Conservation (phyloP, 148 eudicot species). For the Vaccinium macrocarpon region DNA sequence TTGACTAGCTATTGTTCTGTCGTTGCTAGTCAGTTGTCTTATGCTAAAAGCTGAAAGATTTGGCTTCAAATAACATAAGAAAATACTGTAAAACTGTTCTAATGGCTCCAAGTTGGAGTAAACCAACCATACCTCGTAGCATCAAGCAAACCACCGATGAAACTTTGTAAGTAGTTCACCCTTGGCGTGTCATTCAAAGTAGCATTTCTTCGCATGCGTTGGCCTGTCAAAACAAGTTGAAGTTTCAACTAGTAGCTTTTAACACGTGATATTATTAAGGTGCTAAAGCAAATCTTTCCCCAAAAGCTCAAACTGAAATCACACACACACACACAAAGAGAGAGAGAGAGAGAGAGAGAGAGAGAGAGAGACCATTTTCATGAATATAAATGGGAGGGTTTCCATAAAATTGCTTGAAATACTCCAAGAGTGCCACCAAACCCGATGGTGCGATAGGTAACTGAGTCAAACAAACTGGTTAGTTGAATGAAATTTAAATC, state of each 20-base stretch:
- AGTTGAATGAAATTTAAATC: background rate
- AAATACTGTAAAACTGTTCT: background rate
- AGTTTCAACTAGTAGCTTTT: background rate
- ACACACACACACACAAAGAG: background rate
- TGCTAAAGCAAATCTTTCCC: background rate
- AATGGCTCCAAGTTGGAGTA: background rate
- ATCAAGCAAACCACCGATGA: slow-evolving; percentile 23
- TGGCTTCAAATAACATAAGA: background rate
- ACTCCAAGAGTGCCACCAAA: slow-evolving; percentile 30
- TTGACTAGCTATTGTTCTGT: background rate
- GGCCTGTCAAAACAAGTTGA: slow-evolving; percentile 32
- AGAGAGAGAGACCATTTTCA: slow-evolving; percentile 40
- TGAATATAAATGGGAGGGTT: slow-evolving; percentile 46
- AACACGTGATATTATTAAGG: no score
- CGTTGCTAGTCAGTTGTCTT: background rate
- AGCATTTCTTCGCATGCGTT: slow-evolving; percentile 16
- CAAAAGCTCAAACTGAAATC: background rate
- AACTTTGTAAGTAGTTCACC: slow-evolving; percentile 10
- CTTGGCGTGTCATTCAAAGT: slow-evolving; percentile 26
- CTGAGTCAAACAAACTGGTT: slow-evolving; percentile 15
- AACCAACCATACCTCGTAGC: slow-evolving; percentile 41
- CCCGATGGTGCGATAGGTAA: slow-evolving; percentile 30
- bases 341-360: slow-evolving; percentile 23
- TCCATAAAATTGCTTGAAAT: slow-evolving; percentile 39
- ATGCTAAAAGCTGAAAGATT: background rate